phyloP scores from a whole-genome alignment of 331 rosid species.

The Quercus lobata region DNA sequence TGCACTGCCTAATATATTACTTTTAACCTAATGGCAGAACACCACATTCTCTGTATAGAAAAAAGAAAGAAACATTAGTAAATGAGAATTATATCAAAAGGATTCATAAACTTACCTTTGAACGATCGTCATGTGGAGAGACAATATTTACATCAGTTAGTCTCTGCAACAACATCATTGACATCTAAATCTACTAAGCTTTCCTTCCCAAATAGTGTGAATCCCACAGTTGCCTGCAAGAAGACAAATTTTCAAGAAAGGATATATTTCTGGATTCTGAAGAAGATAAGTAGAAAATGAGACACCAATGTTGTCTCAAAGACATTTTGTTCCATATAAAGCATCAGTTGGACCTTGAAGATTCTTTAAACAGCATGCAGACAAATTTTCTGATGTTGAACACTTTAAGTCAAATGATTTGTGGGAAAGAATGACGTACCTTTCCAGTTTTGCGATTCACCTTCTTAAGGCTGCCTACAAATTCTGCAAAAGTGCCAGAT shows the following conservation, averaged over 20 bases:
- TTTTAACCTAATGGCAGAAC: background rate
- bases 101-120: conserved; percentile 34
- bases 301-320: background rate
- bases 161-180: conserved; percentile 52
- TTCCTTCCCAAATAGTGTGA: conserved; percentile 84
- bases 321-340: background rate
- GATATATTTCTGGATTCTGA: background rate
- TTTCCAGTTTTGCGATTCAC: conserved; percentile 62
- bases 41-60: background rate
- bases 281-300: background rate
- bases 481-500: conserved; percentile 77
- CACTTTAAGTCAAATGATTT: conserved; percentile 5
- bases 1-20: background rate
- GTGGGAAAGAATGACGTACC: conserved; percentile 34
- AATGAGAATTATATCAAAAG: background rate
- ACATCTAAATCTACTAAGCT: conserved; percentile 64
- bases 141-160: conserved; percentile 23
- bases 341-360: conserved; percentile 7
- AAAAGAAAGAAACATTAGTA: conserved; percentile 7
- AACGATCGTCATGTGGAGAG: conserved; percentile 9
- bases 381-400: conserved; percentile 1
- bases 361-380: background rate
- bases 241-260: conserved; percentile 13
- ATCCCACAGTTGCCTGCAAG: conserved; percentile 85
- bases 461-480: conserved; percentile 77